phyloP scores from a whole-genome alignment of 768 basidiomycete genomes.

The Rhizopogon vinicolor region DNA sequence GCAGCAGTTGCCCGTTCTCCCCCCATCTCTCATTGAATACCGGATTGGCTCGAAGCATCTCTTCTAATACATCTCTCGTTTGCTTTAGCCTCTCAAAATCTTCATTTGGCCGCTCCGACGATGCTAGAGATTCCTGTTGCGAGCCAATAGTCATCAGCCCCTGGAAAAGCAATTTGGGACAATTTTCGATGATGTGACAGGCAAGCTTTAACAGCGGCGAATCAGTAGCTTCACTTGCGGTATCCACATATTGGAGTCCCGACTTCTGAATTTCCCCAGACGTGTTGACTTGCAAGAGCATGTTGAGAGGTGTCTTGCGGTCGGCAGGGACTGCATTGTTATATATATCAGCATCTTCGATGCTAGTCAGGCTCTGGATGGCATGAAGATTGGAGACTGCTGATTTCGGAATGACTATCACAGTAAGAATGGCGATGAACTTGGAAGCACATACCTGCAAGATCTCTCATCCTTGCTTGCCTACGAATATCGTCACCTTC shows the following conservation, averaged over 20 bases:
- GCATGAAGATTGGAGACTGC: conserved; percentile 85
- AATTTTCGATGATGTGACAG: conserved; percentile 60
- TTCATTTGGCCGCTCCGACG: conserved; percentile 41
- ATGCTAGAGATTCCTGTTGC: conserved; percentile 58
- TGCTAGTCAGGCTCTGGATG: conserved; percentile 82
- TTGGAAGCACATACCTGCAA: conserved; percentile 55
- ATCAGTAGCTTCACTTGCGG: conserved; percentile 22
- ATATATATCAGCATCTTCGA: conserved; percentile 75
- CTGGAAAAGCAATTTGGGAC: conserved; percentile 70
- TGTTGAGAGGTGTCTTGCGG: conserved; percentile 61
- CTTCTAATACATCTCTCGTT: conserved; percentile 57
- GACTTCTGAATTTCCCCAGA: conserved; percentile 92
- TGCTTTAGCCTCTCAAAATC: conserved; percentile 73
- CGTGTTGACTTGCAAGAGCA: conserved; percentile 93
- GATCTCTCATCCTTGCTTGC: conserved; percentile 88
- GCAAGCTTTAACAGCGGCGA: conserved; percentile 66
- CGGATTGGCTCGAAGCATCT: conserved; percentile 32
- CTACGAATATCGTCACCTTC: conserved; percentile 47
- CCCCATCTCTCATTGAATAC: conserved; percentile 37
- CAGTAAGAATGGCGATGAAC: background rate
- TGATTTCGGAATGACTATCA: conserved; percentile 24
- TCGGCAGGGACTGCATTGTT: conserved; percentile 63
- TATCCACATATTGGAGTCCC: conserved; percentile 62
- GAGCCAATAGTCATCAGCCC: conserved; percentile 98
- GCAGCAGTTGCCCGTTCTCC: conserved; percentile 43